Evolutionary conservation across 1,139 yeast species (phyloP).

Genomic region (Taphrina populina): DNA sequence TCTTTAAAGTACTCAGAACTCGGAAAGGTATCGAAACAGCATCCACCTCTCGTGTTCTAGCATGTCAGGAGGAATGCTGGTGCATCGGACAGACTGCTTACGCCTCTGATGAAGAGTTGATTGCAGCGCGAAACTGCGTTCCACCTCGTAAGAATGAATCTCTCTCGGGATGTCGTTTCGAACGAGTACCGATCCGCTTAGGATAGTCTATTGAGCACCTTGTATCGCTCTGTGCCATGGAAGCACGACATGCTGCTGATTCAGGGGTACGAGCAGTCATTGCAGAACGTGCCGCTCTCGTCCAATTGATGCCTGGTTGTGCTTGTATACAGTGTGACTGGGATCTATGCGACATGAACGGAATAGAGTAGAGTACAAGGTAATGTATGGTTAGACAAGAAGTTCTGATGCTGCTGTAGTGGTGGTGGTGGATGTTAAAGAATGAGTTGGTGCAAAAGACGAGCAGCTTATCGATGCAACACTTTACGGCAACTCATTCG

Average conservation of each 20-base stretch:
- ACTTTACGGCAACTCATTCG: too few species aligned
- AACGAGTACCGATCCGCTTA: not conserved
- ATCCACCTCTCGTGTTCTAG: too few species aligned
- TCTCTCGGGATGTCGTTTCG: constrained; percentile 13
- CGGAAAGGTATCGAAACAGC: too few species aligned
- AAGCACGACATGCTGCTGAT: not conserved
- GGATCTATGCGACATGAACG: not conserved
- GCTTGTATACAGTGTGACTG: not conserved
- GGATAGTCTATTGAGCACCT: constrained; percentile 16
- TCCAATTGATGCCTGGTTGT: constrained; percentile 25
- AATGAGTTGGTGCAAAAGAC: too few species aligned
- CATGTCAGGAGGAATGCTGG: too few species aligned
- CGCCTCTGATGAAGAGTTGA: too few species aligned
- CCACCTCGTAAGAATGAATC: constrained; percentile 32
- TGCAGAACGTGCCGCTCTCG: constrained; percentile 24
- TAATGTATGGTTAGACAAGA: not conserved
- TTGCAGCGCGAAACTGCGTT: constrained; percentile 6
- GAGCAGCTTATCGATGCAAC: too few species aligned
- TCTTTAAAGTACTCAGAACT: too few species aligned
- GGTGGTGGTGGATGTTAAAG: too few species aligned
- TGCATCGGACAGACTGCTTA: too few species aligned
- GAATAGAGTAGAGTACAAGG: not conserved
- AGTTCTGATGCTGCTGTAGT: not conserved
- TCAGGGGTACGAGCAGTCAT: constrained; percentile 6
- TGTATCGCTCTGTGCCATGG: not conserved